Evolutionary conservation across 495 filamentous ascomycete species (phyloP), one percentile per base, ranked within the genome.

Genomic region (Astrocystis sublimbata): DNA sequence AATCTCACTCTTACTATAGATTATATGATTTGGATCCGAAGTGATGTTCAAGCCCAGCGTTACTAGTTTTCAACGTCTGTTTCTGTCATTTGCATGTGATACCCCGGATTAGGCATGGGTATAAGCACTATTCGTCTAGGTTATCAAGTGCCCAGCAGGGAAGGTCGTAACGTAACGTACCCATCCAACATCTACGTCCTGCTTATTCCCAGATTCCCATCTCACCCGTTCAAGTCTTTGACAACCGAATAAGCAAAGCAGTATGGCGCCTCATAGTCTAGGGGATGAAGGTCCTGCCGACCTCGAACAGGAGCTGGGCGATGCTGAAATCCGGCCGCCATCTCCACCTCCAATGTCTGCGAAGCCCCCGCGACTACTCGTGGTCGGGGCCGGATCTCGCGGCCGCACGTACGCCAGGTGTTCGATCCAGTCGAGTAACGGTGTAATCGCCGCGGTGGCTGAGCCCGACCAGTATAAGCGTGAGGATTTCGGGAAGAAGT

Each of bases 331-430:
- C 41, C 56, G 70, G 33, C 70, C 70, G 28, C 70, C 72, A 15
- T 66, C 70, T 5, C 65, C 66, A 26, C 71, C 73, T 9, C 65
- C 75, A 5, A 66, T 72, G 67, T 75, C 78, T 10, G 64, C 71
- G 0, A 73, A 64, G 24, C 79, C 81, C 9, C 85, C 85, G 6
- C 81, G 84, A 19, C 80, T 96, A 67, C 80, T 97, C 49, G 81
- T 98, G 63, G 89, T 97, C 62, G 93, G 93, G 45, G 94, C 91
- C 10, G 93, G 94, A 21, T 92, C 89, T 17, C 86, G 93, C 5
- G 93, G 93, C 43, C 82, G 83, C 55, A 82, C 89, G 17, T 96
- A 96, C 71, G 89, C 89, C 10, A 74, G 79, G 42, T 88, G 89
- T 45, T 86, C 91, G 28, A 73, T 73, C 19, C 76, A 81, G 5